phyloP scores from a whole-genome alignment of 2,329 filamentous ascomycete species.

The Aspergillus phoenicis region DNA sequence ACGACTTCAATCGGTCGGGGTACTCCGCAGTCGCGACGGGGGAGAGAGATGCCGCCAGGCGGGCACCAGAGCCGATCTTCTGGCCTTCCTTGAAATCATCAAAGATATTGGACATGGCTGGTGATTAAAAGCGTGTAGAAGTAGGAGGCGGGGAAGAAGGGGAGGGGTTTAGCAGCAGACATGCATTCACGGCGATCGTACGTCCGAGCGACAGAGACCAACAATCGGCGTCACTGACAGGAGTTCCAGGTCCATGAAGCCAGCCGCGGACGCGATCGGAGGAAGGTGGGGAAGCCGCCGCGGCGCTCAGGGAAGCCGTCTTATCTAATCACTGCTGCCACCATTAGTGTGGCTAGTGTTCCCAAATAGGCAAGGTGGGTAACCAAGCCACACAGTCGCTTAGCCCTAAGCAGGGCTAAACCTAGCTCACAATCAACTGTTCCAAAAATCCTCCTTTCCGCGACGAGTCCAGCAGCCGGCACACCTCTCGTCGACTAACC shows the following conservation, averaged over 20 bases:
- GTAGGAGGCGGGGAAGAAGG: background rate
- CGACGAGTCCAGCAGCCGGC: conserved; percentile 39
- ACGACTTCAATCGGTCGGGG: conserved; percentile 66
- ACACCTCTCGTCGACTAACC: conserved; percentile 44
- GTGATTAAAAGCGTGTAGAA: background rate
- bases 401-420: conserved; percentile 48
- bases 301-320: conserved; percentile 7
- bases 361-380: conserved; percentile 32
- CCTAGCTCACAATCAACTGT: conserved; percentile 43
- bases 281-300: conserved; percentile 21
- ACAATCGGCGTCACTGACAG: background rate
- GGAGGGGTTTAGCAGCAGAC: background rate
- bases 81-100: conserved; percentile 72
- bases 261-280: conserved; percentile 4
- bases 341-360: conserved; percentile 14
- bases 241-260: conserved; percentile 1
- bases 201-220: background rate
- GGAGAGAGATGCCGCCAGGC: conserved; percentile 72
- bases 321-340: conserved; percentile 19
- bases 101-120: conserved; percentile 72
- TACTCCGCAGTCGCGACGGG: conserved; percentile 67
- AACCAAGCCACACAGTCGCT: conserved; percentile 36
- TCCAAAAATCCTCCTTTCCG: conserved; percentile 47
- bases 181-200: background rate
- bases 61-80: conserved; percentile 66